These are phyloP conservation scores for Camelina hispida DNA, from an alignment of 345 rosid genomes.

Conservation along the genomic window DNA sequence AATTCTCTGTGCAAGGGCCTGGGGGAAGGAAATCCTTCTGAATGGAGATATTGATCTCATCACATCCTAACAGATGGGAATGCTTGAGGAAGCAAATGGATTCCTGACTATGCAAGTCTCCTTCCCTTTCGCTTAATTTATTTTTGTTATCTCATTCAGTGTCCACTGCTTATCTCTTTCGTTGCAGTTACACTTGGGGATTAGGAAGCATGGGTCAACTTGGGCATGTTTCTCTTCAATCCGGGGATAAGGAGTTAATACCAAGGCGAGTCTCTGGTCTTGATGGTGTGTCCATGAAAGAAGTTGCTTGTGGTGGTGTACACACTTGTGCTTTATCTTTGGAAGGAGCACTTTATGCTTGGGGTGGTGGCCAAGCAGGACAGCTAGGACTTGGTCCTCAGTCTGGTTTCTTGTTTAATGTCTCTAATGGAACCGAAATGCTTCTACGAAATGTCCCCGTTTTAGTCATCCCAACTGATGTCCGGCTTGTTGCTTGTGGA, in stretches of 20 bases:
- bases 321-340: conserved; percentile 86
- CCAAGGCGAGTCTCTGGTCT: conserved; percentile 94
- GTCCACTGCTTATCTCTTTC: conserved; percentile 40
- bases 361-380: conserved; percentile 96
- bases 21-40: conserved; percentile 51
- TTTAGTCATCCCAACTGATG: conserved; percentile 68
- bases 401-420: conserved; percentile 63
- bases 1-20: conserved; percentile 55
- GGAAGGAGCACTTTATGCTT: conserved; percentile 89
- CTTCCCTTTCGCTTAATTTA: conserved; percentile 47
- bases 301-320: conserved; percentile 90
- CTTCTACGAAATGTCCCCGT: conserved; percentile 78
- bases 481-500: conserved; percentile 91
- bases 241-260: conserved; percentile 84
- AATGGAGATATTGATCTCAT: conserved; percentile 49
- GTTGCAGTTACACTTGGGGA: conserved; percentile 93
- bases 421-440: conserved; percentile 62
- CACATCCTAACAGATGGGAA: conserved; percentile 56
- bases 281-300: conserved; percentile 65
- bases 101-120: conserved; percentile 74
- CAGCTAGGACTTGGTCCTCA: conserved; percentile 94
- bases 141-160: conserved; percentile 36
- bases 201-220: conserved; percentile 93
- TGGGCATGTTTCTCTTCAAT: conserved; percentile 91
- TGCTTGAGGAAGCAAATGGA: conserved; percentile 65